Conservation (phyloP, 768 basidiomycete genomes). For the Butyriboletus loyo region DNA sequence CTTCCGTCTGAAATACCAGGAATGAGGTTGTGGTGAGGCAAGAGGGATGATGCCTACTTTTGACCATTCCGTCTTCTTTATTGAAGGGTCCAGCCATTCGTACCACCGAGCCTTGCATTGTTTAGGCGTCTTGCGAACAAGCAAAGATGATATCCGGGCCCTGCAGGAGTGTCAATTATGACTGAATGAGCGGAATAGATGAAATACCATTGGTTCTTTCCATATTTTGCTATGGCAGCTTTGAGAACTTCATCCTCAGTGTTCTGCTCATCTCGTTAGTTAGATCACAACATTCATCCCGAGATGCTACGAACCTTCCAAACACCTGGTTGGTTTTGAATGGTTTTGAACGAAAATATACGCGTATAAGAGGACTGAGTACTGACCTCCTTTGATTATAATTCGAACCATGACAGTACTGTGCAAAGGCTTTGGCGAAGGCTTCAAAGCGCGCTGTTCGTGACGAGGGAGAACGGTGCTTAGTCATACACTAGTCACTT, state of each 20-base stretch:
- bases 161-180: slow-evolving; percentile 34
- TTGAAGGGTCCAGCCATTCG: slow-evolving; percentile 98
- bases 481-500: slow-evolving; percentile 4
- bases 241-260: slow-evolving; percentile 98
- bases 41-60: slow-evolving; percentile 52
- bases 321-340: slow-evolving; percentile 46
- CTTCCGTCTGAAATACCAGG: slow-evolving; percentile 67
- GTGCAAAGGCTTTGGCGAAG: not conserved
- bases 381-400: slow-evolving; percentile 85
- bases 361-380: not conserved
- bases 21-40: not conserved
- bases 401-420: slow-evolving; percentile 68
- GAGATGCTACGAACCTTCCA: slow-evolving; percentile 61
- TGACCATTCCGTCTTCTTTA: slow-evolving; percentile 99
- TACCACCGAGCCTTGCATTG: slow-evolving; percentile 99
- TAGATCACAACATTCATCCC: not conserved
- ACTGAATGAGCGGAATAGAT: not conserved
- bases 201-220: slow-evolving; percentile 87
- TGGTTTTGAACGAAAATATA: not conserved
- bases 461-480: not conserved
- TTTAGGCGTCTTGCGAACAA: slow-evolving; percentile 98
- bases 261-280: slow-evolving; percentile 49
- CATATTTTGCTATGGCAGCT: slow-evolving; percentile 96
- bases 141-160: slow-evolving; percentile 96
- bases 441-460: not conserved